Evolutionary conservation across 148 eudicot species (phyloP).

Genomic region (Vaccinium darrowii): DNA sequence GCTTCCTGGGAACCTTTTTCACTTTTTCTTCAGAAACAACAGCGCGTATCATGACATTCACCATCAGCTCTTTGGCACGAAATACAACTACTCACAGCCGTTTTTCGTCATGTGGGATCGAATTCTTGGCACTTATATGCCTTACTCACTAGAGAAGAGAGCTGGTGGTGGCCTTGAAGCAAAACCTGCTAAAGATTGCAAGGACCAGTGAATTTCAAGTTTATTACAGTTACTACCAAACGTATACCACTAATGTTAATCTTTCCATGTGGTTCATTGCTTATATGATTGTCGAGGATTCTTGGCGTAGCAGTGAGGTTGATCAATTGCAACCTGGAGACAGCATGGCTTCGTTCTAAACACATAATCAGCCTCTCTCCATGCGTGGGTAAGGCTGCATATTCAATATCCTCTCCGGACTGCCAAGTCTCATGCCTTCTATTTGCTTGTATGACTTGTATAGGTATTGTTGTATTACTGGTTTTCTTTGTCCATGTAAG

Average conservation of each 20-base stretch:
- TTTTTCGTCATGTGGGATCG: slow-evolving; percentile 88
- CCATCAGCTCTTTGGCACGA: slow-evolving; percentile 88
- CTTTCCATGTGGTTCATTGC: neutral
- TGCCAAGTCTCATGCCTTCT: neutral
- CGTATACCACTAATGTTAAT: slow-evolving; percentile 9
- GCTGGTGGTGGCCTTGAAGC: slow-evolving; percentile 82
- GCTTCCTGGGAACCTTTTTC: slow-evolving; percentile 87
- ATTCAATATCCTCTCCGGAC: neutral
- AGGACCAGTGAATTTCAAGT: slow-evolving; percentile 31
- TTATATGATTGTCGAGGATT: neutral
- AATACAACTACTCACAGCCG: slow-evolving; percentile 88
- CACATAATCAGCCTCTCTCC: neutral
- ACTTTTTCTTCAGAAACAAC: slow-evolving; percentile 67
- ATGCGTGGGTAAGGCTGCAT: neutral
- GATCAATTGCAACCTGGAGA: neutral
- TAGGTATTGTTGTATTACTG: slow-evolving; percentile 21
- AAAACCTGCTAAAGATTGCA: slow-evolving; percentile 57
- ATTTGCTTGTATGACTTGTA: slow-evolving; percentile 17
- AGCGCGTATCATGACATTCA: slow-evolving; percentile 93
- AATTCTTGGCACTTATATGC: slow-evolving; percentile 96
- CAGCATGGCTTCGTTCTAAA: neutral
- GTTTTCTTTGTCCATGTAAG: slow-evolving; percentile 9
- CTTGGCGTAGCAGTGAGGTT: neutral
- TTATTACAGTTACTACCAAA: neutral
- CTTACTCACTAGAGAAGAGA: slow-evolving; percentile 71